Evolutionary conservation across 1,284 basidiomycete species (phyloP), one percentile per base, ranked within the genome.

Genomic region (Marasmius sp.): DNA sequence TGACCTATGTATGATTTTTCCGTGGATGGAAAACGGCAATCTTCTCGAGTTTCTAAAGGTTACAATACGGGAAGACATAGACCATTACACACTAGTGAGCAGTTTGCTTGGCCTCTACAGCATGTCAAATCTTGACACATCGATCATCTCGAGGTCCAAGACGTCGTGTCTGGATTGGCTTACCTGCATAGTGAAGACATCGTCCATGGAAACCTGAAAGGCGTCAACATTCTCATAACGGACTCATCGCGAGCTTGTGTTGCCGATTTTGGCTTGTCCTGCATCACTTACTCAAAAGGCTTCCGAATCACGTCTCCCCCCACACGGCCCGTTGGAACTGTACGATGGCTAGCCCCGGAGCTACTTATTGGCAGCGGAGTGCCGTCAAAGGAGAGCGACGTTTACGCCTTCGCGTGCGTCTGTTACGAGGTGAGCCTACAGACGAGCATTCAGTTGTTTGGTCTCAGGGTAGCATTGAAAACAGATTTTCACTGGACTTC

Each of bases 401-500:
- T n/a, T n/a, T n/a, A n/a, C n/a, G n/a, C n/a, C n/a, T n/a, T n/a
- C n/a, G n/a, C n/a, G n/a, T n/a, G n/a, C n/a, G n/a, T n/a, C n/a
- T n/a, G 65, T 33, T 64, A 71, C 37, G 71, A 72, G 65, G 71
- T 71, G 20, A n/a, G 59, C 41, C 33, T 6, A 6, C 5, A 5
- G 14, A 10, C 38, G 22, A 7, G 34, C n/a, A 18, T 16, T 6
- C 49, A 12, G 9, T 11, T 3, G 6, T 36, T 48, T n/a, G n/a
- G 45, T n/a, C 6, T n/a, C 33, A 18, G 11, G n/a, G n/a, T 33
- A 22, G 8, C 37, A 7, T 20, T 34, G 6, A 4, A 27, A 34
- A 12, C 20, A 66, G 65, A 63, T 64, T 6, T 68, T 61, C 48
- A 65, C 67, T 0, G 67, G 67, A 6, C 57, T 11, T 22, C 61